Evolutionary conservation across 2,329 filamentous ascomycete species (phyloP).

Genomic region (Colletotrichum brevisporum): DNA sequence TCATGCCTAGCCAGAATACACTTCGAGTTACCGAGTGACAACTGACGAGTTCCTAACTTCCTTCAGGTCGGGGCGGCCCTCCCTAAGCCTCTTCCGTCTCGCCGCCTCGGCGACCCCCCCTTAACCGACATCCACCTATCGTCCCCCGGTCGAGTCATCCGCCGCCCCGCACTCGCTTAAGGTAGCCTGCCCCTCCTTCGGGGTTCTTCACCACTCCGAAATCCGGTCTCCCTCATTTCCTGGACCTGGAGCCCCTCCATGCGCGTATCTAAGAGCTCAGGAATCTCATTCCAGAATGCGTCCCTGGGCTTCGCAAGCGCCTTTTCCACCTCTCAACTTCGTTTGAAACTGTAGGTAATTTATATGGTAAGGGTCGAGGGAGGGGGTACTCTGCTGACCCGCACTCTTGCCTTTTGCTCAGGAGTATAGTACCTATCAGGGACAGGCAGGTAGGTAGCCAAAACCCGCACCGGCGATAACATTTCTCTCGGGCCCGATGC

Average conservation of each 20-base stretch:
- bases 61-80: no score
- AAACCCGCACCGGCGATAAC: conserved; percentile 17
- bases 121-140: neutral
- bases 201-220: conserved; percentile 33
- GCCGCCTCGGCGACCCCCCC: conserved; percentile 3
- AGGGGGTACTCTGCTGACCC: neutral
- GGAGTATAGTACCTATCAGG: no score
- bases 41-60: no score
- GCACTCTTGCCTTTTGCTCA: neutral
- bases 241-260: neutral
- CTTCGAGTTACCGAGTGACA: no score
- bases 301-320: neutral
- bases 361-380: no score
- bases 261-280: neutral
- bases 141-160: conserved; percentile 33
- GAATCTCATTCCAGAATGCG: neutral
- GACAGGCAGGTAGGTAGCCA: neutral
- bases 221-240: conserved; percentile 33
- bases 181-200: conserved; percentile 26
- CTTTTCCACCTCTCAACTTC: no score
- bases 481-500: conserved; percentile 16
- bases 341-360: no score
- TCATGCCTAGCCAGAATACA: neutral
- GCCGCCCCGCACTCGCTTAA: conserved; percentile 29
- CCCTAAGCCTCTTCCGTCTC: conserved; percentile 26